Percentiles rank a stretch among this genome's conserved stretches.
Evolutionary conservation across 306 rosid species (phyloP).

Genomic region (Cicer judaicum): DNA sequence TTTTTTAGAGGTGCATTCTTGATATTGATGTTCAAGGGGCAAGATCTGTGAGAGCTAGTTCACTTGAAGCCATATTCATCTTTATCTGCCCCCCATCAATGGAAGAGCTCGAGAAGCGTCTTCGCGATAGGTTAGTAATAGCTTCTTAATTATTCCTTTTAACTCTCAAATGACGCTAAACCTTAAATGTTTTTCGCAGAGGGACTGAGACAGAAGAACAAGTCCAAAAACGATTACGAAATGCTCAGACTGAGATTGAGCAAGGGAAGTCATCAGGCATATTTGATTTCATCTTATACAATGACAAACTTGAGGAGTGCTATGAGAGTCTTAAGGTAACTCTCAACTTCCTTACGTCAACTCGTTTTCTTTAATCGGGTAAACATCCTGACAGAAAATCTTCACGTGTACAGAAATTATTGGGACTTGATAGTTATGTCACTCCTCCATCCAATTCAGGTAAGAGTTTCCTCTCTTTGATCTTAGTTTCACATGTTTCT

Average conservation of each 20-base stretch:
- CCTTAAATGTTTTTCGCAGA: slow-evolving; percentile 48
- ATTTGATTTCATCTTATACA: slow-evolving; percentile 69
- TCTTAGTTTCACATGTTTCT: neutral
- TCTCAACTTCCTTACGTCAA: neutral
- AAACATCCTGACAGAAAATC: slow-evolving; percentile 32
- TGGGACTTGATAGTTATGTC: slow-evolving; percentile 66
- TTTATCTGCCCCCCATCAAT: slow-evolving; percentile 83
- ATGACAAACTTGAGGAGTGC: slow-evolving; percentile 77
- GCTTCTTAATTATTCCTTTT: slow-evolving; percentile 14
- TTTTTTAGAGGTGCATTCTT: slow-evolving; percentile 80
- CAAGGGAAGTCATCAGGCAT: slow-evolving; percentile 71
- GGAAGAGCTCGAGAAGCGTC: slow-evolving; percentile 91
- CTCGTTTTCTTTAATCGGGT: neutral
- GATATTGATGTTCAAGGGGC: slow-evolving; percentile 99
- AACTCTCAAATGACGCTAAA: neutral
- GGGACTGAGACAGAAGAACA: slow-evolving; percentile 92
- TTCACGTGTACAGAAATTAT: slow-evolving; percentile 55
- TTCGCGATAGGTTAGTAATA: slow-evolving; percentile 71
- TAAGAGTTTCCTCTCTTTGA: slow-evolving; percentile 42
- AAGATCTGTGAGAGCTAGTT: slow-evolving; percentile 72
- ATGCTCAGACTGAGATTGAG: slow-evolving; percentile 78
- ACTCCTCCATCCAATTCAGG: slow-evolving; percentile 54
- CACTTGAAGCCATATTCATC: slow-evolving; percentile 78
- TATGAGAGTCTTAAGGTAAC: slow-evolving; percentile 72
- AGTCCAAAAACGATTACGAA: slow-evolving; percentile 69